phyloP scores from a whole-genome alignment of 148 eudicot species.

The Persicaria tinctoria region DNA sequence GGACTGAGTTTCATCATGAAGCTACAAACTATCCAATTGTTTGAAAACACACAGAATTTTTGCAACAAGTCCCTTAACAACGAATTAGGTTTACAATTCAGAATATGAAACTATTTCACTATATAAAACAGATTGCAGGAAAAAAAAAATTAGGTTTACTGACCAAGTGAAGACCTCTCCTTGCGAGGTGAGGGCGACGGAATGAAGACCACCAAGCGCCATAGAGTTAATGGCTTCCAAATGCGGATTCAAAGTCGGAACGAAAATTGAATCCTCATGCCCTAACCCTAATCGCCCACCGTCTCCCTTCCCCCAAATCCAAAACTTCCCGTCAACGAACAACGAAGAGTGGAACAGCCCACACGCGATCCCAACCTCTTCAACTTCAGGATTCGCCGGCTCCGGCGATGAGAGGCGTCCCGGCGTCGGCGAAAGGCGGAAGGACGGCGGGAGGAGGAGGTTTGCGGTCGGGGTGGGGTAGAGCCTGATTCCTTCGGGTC shows the following conservation, averaged over 20 bases:
- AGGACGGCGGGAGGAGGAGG: constrained; percentile 43
- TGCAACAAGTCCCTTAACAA: background rate
- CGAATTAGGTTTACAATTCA: background rate
- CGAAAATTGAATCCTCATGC: constrained; percentile 47
- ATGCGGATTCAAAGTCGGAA: constrained; percentile 45
- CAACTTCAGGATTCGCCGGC: background rate
- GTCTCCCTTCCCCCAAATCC: constrained; percentile 99
- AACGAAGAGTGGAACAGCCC: constrained; percentile 81
- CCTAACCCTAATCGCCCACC: constrained; percentile 85
- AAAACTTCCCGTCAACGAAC: constrained; percentile 51
- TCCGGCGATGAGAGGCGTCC: constrained; percentile 28
- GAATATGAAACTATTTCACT: background rate
- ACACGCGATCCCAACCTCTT: constrained; percentile 58
- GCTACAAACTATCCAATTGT: no score
- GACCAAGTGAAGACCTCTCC: constrained; percentile 83
- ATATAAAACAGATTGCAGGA: background rate
- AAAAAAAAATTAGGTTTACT: constrained; percentile 15
- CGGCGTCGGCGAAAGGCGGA: constrained; percentile 35
- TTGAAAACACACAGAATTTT: no score
- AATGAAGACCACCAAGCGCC: constrained; percentile 94
- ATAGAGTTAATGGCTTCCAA: constrained; percentile 30
- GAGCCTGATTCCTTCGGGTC: constrained; percentile 41
- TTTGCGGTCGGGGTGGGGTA: constrained; percentile 56
- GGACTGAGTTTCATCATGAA: background rate
- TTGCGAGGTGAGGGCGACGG: constrained; percentile 53